A percentile compares a stretch with the other conserved stretches of the same genome.
phyloP scores from a whole-genome alignment of 441 rosid genomes.

The Adansonia gregorii region DNA sequence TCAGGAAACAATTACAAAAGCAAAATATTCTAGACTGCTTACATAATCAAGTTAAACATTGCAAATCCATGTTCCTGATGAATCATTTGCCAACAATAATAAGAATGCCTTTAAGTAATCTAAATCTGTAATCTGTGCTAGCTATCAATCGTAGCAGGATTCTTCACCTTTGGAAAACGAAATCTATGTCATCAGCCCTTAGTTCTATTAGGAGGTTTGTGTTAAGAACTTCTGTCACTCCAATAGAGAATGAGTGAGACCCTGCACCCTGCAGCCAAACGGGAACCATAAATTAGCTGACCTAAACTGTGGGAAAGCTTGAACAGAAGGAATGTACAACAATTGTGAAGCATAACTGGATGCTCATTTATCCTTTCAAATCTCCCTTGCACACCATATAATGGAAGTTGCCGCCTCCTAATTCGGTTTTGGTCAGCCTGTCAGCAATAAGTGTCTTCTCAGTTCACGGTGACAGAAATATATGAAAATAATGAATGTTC shows the following conservation, averaged over 20 bases:
- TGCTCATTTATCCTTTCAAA: conserved; percentile 94
- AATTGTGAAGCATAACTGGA: conserved; percentile 66
- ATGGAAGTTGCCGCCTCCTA: conserved; percentile 66
- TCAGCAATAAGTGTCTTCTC: conserved; percentile 28
- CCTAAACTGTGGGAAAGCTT: neutral
- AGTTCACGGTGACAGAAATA: conserved; percentile 17
- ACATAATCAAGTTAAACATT: neutral
- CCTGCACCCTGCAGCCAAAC: conserved; percentile 69
- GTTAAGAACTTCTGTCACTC: conserved; percentile 86
- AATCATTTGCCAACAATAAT: neutral
- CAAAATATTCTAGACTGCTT: neutral
- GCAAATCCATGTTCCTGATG: conserved; percentile 9
- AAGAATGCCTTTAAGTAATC: conserved; percentile 7
- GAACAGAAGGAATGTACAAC: conserved; percentile 23
- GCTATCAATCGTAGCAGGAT: conserved; percentile 8
- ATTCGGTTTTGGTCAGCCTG: conserved; percentile 90
- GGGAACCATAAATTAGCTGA: conserved; percentile 12
- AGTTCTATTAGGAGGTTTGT: conserved; percentile 79
- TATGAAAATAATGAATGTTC: neutral
- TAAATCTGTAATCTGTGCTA: conserved; percentile 7
- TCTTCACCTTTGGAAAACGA: conserved; percentile 79
- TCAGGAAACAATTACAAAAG: neutral
- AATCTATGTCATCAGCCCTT: conserved; percentile 94
- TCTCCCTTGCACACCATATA: conserved; percentile 84
- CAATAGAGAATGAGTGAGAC: conserved; percentile 85